Conservation (phyloP, 139 green algal species). For the Eudorina sp. region DNA sequence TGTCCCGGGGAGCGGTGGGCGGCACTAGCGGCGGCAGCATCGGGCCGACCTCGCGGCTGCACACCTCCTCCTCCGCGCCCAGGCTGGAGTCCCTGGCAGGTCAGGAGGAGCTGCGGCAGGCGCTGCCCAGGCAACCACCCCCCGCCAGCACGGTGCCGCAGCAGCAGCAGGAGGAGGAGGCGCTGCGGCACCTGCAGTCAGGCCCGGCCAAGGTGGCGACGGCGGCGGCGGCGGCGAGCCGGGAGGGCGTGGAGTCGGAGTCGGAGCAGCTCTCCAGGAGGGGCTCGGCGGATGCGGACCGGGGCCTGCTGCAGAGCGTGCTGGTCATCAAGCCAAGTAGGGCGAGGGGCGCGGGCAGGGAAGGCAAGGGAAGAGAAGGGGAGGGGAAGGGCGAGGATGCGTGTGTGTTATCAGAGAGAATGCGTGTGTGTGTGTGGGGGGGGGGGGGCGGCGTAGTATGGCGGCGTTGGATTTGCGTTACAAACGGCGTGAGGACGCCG, state of each 20-base stretch:
- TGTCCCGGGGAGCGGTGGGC: background rate
- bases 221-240: background rate
- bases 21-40: background rate
- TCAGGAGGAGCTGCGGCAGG: background rate
- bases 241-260: background rate
- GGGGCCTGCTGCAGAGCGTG: conserved; percentile 33
- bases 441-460: too few species aligned
- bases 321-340: conserved; percentile 32
- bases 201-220: too few species aligned
- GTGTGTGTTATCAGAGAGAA: too few species aligned
- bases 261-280: background rate
- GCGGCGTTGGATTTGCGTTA: too few species aligned
- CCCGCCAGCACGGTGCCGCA: too few species aligned
- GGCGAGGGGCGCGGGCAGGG: too few species aligned
- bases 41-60: background rate
- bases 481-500: too few species aligned
- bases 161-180: background rate
- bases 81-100: background rate
- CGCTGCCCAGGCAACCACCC: too few species aligned
- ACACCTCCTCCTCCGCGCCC: background rate
- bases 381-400: too few species aligned
- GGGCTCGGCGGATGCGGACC: background rate
- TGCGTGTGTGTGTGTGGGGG: too few species aligned
- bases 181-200: background rate
- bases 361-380: too few species aligned